Base-by-base conservation (phyloP, 768 basidiomycete genomes). In the Calocera cornea region DNA sequence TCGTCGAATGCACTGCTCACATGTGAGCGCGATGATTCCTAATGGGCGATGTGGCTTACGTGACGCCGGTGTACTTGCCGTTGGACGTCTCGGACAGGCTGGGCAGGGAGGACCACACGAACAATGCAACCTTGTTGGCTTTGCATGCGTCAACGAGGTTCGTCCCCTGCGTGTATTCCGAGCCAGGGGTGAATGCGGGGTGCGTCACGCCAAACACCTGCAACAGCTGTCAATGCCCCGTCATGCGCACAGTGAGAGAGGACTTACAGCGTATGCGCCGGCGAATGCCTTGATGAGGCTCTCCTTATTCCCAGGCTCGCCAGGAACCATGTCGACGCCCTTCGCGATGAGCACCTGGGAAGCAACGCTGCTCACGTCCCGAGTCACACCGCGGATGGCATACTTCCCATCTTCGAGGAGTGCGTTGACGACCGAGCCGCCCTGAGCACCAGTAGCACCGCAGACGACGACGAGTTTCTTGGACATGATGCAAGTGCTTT, bases 111-210 rank as follows among this genome's bases (percentile, higher is more conserved):
- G 65, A 72, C 68, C 65, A 73, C 2, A 75, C 65, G 47, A 75
- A 72, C 54, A 72, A 72, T 44, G 72, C 65, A n/a, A 74, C 69
- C 8, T 72, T 72, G 2, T 44, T 69, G n/a, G 71, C 70, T 64
- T 75, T 75, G 19, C 72, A 72, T 0, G 73, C 74, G 60, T 75
- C 74, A 24, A 74, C 72, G 8, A 75, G 67, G 19, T 69, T 67
- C 31, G 71, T 71, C 1, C 74, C 74, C 22, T 71, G 70, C 49
- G 49, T 24, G 17, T 54, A 64, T 49, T 70, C 68, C 14, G 11
- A 5, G 16, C 10, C 54, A 2, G 27, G 14, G 31, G 19, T 19
- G 14, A 29, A 7, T 3, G 19, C 44, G 31, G 54, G 31, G 11
- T 16, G 7, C 14, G 54, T 60, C 14, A 60, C 27, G 3, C 54